Percentiles rank a stretch among this genome's conserved stretches.
Evolutionary conservation across 2,329 filamentous ascomycete species (phyloP).

Genomic region (Domatiomyces globalis): DNA sequence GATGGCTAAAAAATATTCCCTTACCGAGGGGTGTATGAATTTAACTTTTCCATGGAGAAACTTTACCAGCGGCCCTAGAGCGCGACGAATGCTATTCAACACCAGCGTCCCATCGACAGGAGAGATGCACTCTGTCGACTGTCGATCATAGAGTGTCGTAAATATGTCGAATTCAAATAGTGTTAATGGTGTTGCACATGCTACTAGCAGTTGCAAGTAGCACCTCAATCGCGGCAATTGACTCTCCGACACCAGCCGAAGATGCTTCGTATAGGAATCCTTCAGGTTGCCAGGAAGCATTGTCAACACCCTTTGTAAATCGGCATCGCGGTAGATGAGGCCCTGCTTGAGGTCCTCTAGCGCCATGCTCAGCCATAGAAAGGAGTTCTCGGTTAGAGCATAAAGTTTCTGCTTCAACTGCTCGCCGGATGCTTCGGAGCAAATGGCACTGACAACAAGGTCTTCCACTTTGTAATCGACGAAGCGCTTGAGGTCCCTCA

Average conservation of each 20-base stretch:
- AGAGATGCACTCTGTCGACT: conserved; percentile 1
- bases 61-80: conserved; percentile 6
- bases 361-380: conserved; percentile 8
- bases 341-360: conserved; percentile 5
- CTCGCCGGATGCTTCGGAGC: conserved; percentile 3
- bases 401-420: conserved; percentile 4
- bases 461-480: conserved; percentile 8
- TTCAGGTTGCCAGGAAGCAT: conserved; percentile 4
- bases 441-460: conserved; percentile 4
- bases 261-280: conserved; percentile 6
- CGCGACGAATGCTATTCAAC: conserved; percentile 3
- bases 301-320: conserved; percentile 4
- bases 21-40: conserved; percentile 7
- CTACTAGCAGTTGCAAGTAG: conserved; percentile 6
- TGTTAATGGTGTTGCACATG: conserved; percentile 5
- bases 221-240: conserved; percentile 3
- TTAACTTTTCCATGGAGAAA: conserved; percentile 5
- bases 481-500: conserved; percentile 6
- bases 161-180: conserved; percentile 6
- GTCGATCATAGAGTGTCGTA: conserved; percentile 2
- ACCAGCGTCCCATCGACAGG: conserved; percentile 3
- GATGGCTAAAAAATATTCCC: conserved; percentile 3
- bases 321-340: conserved; percentile 3
- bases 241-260: conserved; percentile 3
- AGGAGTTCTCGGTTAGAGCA: conserved; percentile 5